Evolutionary conservation across 2,329 filamentous ascomycete genomes (phyloP).

Genomic region (Sclerotinia spermophila): DNA sequence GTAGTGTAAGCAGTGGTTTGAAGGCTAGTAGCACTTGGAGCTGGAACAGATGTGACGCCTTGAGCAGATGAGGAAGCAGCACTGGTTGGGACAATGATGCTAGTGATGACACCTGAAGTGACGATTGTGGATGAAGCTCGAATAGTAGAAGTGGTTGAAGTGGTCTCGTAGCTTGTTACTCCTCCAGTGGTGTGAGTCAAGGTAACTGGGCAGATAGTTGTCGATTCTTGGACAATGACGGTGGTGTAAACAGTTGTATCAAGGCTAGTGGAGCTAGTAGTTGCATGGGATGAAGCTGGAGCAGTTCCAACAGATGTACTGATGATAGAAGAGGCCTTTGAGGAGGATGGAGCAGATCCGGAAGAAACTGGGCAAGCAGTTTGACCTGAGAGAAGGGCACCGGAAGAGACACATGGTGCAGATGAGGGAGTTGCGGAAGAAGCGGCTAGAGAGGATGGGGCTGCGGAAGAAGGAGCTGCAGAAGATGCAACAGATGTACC

Average conservation of each 20-base stretch:
- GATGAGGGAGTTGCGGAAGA: neutral
- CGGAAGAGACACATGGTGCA: neutral
- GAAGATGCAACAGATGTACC: neutral
- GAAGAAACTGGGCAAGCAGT: neutral
- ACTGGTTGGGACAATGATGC: slow-evolving; percentile 1
- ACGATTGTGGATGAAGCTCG: slow-evolving; percentile 34
- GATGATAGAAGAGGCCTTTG: neutral
- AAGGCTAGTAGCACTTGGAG: slow-evolving; percentile 12
- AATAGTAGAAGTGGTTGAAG: slow-evolving; percentile 35
- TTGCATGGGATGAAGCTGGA: neutral
- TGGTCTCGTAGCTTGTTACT: neutral
- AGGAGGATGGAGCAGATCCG: neutral
- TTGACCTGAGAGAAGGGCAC: neutral
- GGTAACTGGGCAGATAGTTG: slow-evolving; percentile 36
- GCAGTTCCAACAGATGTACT: slow-evolving; percentile 3
- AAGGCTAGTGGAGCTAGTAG: neutral
- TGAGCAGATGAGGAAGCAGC: neutral
- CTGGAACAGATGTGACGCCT: neutral
- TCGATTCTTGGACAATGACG: slow-evolving; percentile 27
- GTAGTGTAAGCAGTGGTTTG: slow-evolving; percentile 28
- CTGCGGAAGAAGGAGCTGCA: neutral
- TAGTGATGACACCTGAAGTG: slow-evolving; percentile 22
- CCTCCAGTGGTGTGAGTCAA: slow-evolving; percentile 1
- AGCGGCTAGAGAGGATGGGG: neutral
- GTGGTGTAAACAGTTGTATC: slow-evolving; percentile 25